A percentile compares a stretch with the other conserved stretches of the same genome.
Evolutionary conservation across 768 basidiomycete species (phyloP).

Genomic region (Mycena maculata): DNA sequence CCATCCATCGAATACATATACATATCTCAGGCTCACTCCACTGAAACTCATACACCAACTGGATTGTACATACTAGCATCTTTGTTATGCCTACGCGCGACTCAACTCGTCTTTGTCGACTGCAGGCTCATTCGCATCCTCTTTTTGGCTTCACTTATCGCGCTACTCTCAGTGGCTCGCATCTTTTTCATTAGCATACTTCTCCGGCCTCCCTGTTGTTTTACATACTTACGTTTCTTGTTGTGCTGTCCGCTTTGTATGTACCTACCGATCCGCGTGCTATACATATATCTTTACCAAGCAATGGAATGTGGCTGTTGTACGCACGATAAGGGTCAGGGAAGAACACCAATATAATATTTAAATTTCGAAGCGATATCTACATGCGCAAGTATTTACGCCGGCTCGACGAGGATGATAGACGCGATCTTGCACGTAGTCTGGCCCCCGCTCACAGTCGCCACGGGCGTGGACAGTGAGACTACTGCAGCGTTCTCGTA

Average conservation of each 20-base stretch:
- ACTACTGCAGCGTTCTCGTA: constrained; percentile 30
- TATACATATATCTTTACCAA: constrained; percentile 1
- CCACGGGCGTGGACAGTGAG: constrained; percentile 21
- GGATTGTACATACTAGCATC: constrained; percentile 7
- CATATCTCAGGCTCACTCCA: background rate
- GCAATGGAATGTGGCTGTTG: background rate
- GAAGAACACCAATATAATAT: no score
- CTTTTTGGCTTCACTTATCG: background rate
- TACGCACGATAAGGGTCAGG: background rate
- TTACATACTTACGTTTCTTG: constrained; percentile 6
- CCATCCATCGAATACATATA: constrained; percentile 2
- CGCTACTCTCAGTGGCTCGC: background rate
- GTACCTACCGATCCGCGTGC: background rate
- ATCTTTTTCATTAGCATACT: background rate
- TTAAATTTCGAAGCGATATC: no score
- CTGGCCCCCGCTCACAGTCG: constrained; percentile 23
- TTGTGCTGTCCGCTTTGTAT: background rate
- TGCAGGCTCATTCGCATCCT: constrained; percentile 12
- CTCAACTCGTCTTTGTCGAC: constrained; percentile 1
- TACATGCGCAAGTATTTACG: no score
- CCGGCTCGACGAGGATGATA: constrained; percentile 21
- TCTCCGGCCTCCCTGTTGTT: constrained; percentile 2
- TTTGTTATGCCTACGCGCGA: constrained; percentile 4
- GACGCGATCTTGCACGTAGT: constrained; percentile 30
- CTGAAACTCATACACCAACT: background rate